Base-by-base conservation (phyloP, 306 rosid genomes). In the Cyamopsis tetragonoloba region DNA sequence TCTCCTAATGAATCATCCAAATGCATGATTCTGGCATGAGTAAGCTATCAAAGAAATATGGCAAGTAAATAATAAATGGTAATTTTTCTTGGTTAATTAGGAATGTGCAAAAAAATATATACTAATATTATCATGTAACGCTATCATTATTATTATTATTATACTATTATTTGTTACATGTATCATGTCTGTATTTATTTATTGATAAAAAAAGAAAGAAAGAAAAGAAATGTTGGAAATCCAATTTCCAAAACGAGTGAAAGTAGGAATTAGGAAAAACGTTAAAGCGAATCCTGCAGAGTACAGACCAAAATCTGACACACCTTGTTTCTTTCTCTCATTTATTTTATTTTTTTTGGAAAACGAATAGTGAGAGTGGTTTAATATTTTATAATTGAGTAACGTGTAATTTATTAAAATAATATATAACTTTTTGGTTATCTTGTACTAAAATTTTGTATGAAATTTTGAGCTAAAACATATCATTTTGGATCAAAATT, bases 241-340 rank as follows among this genome's bases (percentile, higher is more conserved):
- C 43, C 27, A 65, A 66, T 13, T 51, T 49, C 54, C 46, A 49
- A 27, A 72, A 55, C 3, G 37, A 78, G 75, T 44, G 69, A 68
- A 62, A 34, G 38, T 20, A 9, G 62, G 60, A 72, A n/a, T n/a
- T n/a, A n/a, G n/a, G n/a, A 34, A 62, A 63, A 73, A 34, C 26
- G 55, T 62, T 27, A 68, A 46, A 66, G 70, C 10, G 71, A 79
- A 83, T 74, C 85, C 60, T 62, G 18, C 10, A 60, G 68, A 31
- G 56, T 62, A 19, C 10, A 60, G 68, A 31, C 32, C 65, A 74
- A 78, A 71, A 77, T 77, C 91, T 82, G 91, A 69, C 82, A 79
- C 4, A 34, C 76, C 85, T 59, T 34, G 67, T 59, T 59, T 15
- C n/a, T n/a, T 47, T 5, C 42, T 30, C 49, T 50, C 5, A 20